Evolutionary conservation across 306 rosid genomes (phyloP), one percentile per base, ranked within the genome.

Genomic region (Hippophae rhamnoides): DNA sequence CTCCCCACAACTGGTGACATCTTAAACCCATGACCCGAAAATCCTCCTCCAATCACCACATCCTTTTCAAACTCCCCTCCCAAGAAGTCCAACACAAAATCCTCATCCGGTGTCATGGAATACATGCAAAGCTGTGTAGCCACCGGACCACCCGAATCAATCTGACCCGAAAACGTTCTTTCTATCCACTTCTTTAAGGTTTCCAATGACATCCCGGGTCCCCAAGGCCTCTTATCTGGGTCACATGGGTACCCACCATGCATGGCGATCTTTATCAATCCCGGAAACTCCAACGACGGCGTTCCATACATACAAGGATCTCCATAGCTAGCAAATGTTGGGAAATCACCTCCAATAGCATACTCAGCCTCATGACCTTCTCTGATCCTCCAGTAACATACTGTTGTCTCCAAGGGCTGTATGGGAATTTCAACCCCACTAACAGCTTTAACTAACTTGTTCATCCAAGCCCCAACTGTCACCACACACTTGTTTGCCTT

Each of bases 11-110:
- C 84, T 6, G 96, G 96, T 23, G 85, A 76, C 95, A 92, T 79
- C 87, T 92, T 92, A 65, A 92, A 88, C 31, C 99, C 99, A 10
- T 92, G 96, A 54, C 99, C 99, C 0, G 96, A 92, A 70, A 92
- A 92, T 53, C 99, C 99, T 0, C 78, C 93, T 6, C 99, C 99
- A 1, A 88, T 12, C 56, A 88, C 86, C 53, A 92, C 85, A 57
- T 84, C 87, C 52, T 79, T 78, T 54, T 62, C 84, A 7, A 87
- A 83, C 70, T 75, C 81, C 9, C 94, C 86, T 4, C 96, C 97
- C 81, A 93, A 54, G 47, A 82, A 93, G 69, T 88, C 99, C 23
- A 93, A 76, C 53, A 93, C 80, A 43, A 76, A 93, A 62, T 93
- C 94, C 71, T 82, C 90, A 18, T 84, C 95, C 0, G 96, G 93